These are phyloP conservation scores for Cladophialophora immunda DNA, from an alignment of 2,329 filamentous ascomycete genomes.

Conservation along the genomic window DNA sequence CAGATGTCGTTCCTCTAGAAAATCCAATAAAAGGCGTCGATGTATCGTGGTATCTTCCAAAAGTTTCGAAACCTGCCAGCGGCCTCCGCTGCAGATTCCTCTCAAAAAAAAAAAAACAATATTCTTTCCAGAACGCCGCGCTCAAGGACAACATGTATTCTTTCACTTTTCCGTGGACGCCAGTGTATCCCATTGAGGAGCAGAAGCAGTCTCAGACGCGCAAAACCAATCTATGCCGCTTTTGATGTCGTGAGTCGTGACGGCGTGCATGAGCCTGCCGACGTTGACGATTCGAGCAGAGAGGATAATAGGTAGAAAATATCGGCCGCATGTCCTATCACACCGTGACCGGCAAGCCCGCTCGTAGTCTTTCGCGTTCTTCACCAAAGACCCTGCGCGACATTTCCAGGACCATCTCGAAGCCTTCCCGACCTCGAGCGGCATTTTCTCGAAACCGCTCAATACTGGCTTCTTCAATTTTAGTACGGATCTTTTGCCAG, in stretches of 20 bases:
- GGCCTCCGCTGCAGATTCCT: not conserved
- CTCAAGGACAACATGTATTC: constrained; percentile 11
- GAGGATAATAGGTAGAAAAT: not conserved
- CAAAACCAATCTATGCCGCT: constrained; percentile 14
- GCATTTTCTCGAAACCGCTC: constrained; percentile 93
- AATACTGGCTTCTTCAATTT: constrained; percentile 91
- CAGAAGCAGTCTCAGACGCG: not conserved
- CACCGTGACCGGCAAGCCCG: constrained; percentile 28
- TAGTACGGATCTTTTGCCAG: constrained; percentile 96
- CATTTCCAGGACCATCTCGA: constrained; percentile 94
- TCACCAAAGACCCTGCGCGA: constrained; percentile 90
- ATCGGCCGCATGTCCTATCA: constrained; percentile 8
- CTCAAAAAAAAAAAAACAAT: not conserved
- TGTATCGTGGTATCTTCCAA: constrained; percentile 28
- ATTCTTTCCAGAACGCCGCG: constrained; percentile 18
- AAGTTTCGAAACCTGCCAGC: not conserved
- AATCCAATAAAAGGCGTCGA: constrained; percentile 1
- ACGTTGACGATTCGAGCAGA: not conserved
- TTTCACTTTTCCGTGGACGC: constrained; percentile 11
- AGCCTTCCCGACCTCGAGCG: constrained; percentile 87
- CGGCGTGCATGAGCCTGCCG: not conserved
- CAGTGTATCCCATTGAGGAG: constrained; percentile 3
- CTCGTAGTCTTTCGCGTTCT: constrained; percentile 72
- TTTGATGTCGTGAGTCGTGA: constrained; percentile 27
- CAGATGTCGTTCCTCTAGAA: constrained; percentile 8